Evolutionary conservation across 2,329 filamentous ascomycete species (phyloP).

Genomic region (Pseudogymnoascus sp.): DNA sequence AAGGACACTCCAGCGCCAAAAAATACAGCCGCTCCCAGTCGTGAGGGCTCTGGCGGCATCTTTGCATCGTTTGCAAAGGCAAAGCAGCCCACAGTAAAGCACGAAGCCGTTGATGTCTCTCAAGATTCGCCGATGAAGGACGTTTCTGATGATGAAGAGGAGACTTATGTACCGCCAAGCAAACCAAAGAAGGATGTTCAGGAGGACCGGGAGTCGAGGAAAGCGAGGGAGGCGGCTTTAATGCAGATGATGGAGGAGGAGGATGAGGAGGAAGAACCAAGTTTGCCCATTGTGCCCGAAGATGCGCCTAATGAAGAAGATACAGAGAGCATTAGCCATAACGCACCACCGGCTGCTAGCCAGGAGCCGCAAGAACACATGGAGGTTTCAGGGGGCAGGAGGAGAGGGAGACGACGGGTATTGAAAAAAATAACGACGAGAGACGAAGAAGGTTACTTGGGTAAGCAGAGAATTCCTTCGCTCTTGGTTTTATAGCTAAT

Average conservation of each 20-base stretch:
- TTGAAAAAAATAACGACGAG: conserved; percentile 82
- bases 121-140: conserved; percentile 34
- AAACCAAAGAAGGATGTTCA: conserved; percentile 25
- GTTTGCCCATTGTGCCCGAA: conserved; percentile 8
- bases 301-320: conserved; percentile 10
- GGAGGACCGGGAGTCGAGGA: conserved; percentile 37
- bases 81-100: conserved; percentile 45
- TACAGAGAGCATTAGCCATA: conserved; percentile 9
- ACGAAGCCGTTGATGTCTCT: conserved; percentile 32
- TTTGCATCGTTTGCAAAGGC: conserved; percentile 73
- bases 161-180: conserved; percentile 37
- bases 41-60: conserved; percentile 52
- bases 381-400: conserved; percentile 51
- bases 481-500: conserved; percentile 15
- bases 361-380: conserved; percentile 41
- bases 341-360: conserved; percentile 26
- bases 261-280: conserved; percentile 39
- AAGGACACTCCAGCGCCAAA: conserved; percentile 24
- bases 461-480: conserved; percentile 39
- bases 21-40: conserved; percentile 39
- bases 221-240: conserved; percentile 58
- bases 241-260: conserved; percentile 69
- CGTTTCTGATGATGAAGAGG: conserved; percentile 25
- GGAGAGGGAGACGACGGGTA: conserved; percentile 68
- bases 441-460: conserved; percentile 84